Conservation (phyloP, 2,329 filamentous ascomycete genomes). For the Ophiognomonia clavigignenti-juglandacearum region DNA sequence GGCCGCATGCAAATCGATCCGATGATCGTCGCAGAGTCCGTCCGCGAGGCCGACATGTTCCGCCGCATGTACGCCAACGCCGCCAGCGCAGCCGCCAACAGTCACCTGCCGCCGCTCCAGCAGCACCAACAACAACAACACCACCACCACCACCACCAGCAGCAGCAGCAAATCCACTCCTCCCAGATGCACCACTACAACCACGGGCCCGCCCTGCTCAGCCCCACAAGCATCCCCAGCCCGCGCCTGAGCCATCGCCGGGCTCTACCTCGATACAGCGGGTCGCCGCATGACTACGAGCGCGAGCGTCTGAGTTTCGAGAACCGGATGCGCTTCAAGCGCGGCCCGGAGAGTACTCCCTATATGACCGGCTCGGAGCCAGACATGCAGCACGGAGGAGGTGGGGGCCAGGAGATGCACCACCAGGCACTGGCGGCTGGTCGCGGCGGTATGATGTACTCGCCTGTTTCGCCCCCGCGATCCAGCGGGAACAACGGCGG, state of each 20-base stretch:
- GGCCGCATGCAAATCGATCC: slow-evolving; percentile 62
- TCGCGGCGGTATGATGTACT: slow-evolving; percentile 3
- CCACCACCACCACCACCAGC: background rate
- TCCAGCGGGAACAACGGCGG: slow-evolving; percentile 1
- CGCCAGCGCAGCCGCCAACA: slow-evolving; percentile 7
- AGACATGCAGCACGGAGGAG: no score
- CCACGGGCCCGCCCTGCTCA: slow-evolving; percentile 17
- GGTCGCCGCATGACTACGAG: slow-evolving; percentile 15
- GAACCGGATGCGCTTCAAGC: slow-evolving; percentile 26
- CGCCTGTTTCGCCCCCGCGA: slow-evolving; percentile 11
- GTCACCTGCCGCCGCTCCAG: slow-evolving; percentile 9
- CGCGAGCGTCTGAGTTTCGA: slow-evolving; percentile 14
- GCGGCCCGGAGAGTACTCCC: slow-evolving; percentile 25
- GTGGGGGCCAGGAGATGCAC: slow-evolving; percentile 19
- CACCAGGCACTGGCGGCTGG: slow-evolving; percentile 1
- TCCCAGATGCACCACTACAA: slow-evolving; percentile 9
- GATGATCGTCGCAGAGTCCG: slow-evolving; percentile 48
- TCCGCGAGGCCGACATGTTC: slow-evolving; percentile 41
- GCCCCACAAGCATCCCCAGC: slow-evolving; percentile 18
- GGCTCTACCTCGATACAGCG: background rate
- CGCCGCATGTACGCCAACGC: slow-evolving; percentile 30
- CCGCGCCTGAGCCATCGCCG: slow-evolving; percentile 10
- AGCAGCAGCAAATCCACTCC: slow-evolving; percentile 12
- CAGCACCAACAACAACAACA: slow-evolving; percentile 13
- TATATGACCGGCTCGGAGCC: slow-evolving; percentile 37